A percentile compares a stretch with the other conserved stretches of the same genome.
phyloP scores from a whole-genome alignment of 1,139 yeast genomes.

The Taiozyma onychis region DNA sequence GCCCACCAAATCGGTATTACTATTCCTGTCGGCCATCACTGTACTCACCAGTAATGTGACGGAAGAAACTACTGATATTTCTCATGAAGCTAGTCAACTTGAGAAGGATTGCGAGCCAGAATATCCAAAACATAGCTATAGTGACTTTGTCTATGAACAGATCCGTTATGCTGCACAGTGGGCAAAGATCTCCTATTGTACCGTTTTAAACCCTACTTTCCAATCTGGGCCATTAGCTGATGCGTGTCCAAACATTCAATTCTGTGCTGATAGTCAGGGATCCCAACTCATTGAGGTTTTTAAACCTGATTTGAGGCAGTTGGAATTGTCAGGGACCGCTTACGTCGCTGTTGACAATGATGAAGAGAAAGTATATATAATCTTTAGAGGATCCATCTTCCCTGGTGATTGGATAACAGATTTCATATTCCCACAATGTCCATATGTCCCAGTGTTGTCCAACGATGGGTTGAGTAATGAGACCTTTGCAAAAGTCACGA shows the following conservation, averaged over 20 bases:
- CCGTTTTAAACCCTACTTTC: constrained; percentile 1
- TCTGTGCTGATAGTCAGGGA: constrained; percentile 2
- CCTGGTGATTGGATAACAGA: constrained; percentile 55
- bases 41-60: not conserved
- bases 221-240: constrained; percentile 3
- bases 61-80: not conserved
- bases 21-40: not conserved
- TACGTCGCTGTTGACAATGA: constrained; percentile 39
- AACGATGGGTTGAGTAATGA: constrained; percentile 3
- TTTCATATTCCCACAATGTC: constrained; percentile 28
- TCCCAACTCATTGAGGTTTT: constrained; percentile 1
- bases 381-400: constrained; percentile 55
- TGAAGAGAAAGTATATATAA: constrained; percentile 34
- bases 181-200: constrained; percentile 10
- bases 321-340: constrained; percentile 35
- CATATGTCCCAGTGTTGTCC: constrained; percentile 11
- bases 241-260: constrained; percentile 10
- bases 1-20: not conserved
- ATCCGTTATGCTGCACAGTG: constrained; percentile 1
- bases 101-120: not conserved
- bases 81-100: not conserved
- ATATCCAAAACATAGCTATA: not conserved
- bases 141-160: not conserved
- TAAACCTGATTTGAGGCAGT: constrained; percentile 14
- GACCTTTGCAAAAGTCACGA: constrained; percentile 1